Evolutionary conservation across 2,329 filamentous ascomycete genomes (phyloP), one percentile per base, ranked within the genome.

Genomic region (Paecilomyces fulvus): DNA sequence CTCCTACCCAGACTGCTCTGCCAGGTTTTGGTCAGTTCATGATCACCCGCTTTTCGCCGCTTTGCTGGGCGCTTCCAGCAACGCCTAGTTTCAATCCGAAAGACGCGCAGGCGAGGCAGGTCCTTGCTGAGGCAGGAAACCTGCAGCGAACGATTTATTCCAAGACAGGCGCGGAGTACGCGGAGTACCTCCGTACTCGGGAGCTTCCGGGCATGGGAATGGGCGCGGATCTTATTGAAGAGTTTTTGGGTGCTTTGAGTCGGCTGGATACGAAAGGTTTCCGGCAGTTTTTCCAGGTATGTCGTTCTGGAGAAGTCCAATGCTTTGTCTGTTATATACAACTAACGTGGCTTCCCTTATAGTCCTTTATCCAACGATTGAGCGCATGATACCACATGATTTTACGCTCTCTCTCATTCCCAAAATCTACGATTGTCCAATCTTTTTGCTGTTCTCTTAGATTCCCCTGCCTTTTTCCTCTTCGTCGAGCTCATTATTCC

Each of bases 21-120:
- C 89, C 92, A 1, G 92, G 94, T 6, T 99, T 99, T 69, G 91
- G 96, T 64, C 82, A 83, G 56, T 97, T 96, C 74, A 88, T 96
- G 73, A 88, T 97, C 57, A 84, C 89, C 49, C 84, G 88, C 21
- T 96, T 99, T 76, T 92, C 95, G 57, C 83, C 89, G 0, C 81
- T 95, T 7, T 92, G 89, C 70, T 99, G 94, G 94, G 88, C 89
- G 46, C 85, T 97, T 6, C 84, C 95, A 33, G 84, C 84, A 43
- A 88, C 92, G 49, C 80, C 87, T 5, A 81, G 81, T 20, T 96
- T 97, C 79, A 88, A 88, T 61, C 84, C 90, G 1, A 85, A 86
- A 60, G 94, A 99, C 70, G 91, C 92, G 1, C 91, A 96, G 75
- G 89, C 89, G 31, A 89, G 88, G 70, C 88, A 92, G 71, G 89